Evolutionary conservation across 768 basidiomycete species (phyloP).

Genomic region (Agaricus blazei): DNA sequence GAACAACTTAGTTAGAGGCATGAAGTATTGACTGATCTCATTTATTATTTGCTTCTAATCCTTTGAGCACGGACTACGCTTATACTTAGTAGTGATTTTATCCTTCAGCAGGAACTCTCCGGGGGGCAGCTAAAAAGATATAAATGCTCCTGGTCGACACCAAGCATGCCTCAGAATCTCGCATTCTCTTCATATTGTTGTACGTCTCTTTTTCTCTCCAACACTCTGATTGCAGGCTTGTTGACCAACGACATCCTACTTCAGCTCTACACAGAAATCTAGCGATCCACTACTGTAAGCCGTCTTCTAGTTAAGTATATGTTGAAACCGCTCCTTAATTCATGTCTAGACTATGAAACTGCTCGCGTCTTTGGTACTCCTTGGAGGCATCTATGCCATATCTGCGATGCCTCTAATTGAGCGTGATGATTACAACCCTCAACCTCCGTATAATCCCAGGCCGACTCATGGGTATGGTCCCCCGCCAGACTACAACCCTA

Average conservation of each 20-base stretch:
- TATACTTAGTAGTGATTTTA: too few relatives aligned
- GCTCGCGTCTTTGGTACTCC: not conserved
- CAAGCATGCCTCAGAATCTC: too few relatives aligned
- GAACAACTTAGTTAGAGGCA: too few relatives aligned
- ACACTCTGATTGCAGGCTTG: not conserved
- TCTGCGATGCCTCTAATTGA: not conserved
- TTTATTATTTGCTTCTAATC: too few relatives aligned
- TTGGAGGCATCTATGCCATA: not conserved
- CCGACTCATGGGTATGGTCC: not conserved
- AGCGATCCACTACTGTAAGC: not conserved
- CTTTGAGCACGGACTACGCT: too few relatives aligned
- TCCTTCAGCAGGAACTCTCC: too few relatives aligned
- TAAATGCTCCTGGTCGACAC: too few relatives aligned
- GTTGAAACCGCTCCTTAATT: not conserved
- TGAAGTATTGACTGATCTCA: too few relatives aligned
- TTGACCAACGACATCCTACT: not conserved
- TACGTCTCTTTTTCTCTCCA: too few relatives aligned
- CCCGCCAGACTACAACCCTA: not conserved
- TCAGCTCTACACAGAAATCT: not conserved
- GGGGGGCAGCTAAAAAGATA: too few relatives aligned
- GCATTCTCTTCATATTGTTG: too few relatives aligned
- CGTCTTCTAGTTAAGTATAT: not conserved
- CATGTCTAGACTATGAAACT: slow-evolving; percentile 4
- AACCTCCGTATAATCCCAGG: not conserved
- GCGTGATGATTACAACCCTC: not conserved